A percentile compares a stretch with the other conserved stretches of the same genome.
Conservation (phyloP, 345 rosid species). For the Kernera saxatilis region DNA sequence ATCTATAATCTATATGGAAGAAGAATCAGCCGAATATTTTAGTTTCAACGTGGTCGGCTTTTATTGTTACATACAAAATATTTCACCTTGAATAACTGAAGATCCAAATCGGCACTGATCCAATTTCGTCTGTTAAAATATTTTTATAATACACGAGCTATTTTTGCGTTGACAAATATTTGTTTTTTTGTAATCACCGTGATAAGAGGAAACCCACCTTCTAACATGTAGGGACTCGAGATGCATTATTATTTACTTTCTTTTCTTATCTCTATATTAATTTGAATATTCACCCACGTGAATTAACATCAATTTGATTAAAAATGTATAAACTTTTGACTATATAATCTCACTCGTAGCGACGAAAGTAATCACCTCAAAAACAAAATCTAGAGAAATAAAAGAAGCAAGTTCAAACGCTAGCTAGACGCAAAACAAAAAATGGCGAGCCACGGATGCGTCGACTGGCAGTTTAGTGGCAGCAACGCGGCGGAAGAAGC, state of each 20-base stretch:
- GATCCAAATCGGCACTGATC: background rate
- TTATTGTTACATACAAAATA: too few relatives aligned
- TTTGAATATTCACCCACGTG: background rate
- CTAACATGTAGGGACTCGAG: background rate
- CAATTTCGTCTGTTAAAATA: background rate
- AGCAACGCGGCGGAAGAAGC: conserved; percentile 22
- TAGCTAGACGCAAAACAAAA: background rate
- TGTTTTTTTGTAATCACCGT: background rate
- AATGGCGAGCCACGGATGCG: background rate
- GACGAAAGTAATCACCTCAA: background rate
- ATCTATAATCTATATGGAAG: too few relatives aligned
- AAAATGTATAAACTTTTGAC: background rate
- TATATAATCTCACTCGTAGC: background rate
- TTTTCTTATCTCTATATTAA: background rate
- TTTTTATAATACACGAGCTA: background rate
- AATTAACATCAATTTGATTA: background rate
- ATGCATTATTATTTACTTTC: background rate
- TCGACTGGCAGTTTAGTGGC: conserved; percentile 28
- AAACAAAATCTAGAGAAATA: background rate
- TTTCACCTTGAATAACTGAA: background rate
- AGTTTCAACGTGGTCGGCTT: too few relatives aligned
- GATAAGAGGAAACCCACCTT: background rate
- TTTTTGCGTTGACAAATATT: background rate
- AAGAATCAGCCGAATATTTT: too few relatives aligned
- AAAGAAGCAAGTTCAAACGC: background rate